Base-by-base conservation (phyloP, 768 basidiomycete genomes). In the Boletales sp. region DNA sequence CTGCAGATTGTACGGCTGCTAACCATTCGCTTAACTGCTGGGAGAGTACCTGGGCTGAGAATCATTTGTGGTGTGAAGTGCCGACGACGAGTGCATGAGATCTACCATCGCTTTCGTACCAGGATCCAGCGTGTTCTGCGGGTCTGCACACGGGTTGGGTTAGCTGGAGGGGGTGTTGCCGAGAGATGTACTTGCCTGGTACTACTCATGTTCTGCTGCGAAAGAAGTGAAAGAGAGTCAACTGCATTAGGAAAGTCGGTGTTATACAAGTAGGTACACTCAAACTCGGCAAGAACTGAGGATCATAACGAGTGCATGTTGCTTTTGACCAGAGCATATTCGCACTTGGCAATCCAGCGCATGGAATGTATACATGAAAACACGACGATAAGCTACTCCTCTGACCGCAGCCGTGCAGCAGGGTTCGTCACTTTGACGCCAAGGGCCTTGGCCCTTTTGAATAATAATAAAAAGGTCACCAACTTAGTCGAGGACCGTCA, bases 361-460 rank as follows among this genome's bases (percentile, higher is more conserved):
- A 78, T 67, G 70, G 53, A 67, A 63, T 72, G 74, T 70, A 81
- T 79, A 72, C 64, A 61, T 63, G 63, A 66, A 72, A 68, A 67
- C 61, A 51, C 15, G 63, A 58, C 62, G 62, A 70, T 64, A 73
- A 66, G 71, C 74, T 78, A 84, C 75, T 98, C 94, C 78, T 97
- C 94, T 69, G 92, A 87, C 77, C 94, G 86, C 74, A 97, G 81
- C 69, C 90, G 89, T 61, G 88, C 95, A 54, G 85, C 83, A 47
- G 92, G 69, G 79, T 98, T 98, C 48, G 90, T 94, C 66, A 98
- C 88, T 76, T 94, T 97, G 72, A 98, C 78, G 51, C 87, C 86
- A 60, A 94, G 74, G 37, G 75, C 87, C 73, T 88, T 91, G 51
- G 90, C 89, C 67, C 90, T 93, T 59, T 55, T 28, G 5, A 28